phyloP scores from a whole-genome alignment of 2,329 filamentous ascomycete genomes.

The Aureobasidium sp. region DNA sequence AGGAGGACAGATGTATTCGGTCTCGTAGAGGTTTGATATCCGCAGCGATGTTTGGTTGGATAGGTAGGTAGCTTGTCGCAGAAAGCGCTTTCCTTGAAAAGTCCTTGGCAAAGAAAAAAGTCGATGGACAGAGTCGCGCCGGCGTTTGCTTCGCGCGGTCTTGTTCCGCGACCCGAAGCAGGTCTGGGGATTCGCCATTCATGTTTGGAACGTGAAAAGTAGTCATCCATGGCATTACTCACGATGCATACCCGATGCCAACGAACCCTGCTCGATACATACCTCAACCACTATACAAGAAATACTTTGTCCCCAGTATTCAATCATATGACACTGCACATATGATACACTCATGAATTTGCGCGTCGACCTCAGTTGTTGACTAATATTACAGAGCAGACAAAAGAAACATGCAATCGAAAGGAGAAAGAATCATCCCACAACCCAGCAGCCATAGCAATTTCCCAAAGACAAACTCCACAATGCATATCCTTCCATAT shows the following conservation, averaged over 20 bases:
- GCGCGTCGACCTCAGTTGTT: neutral
- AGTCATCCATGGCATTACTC: neutral
- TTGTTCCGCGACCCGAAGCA: neutral
- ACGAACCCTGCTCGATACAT: neutral
- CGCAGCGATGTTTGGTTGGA: neutral
- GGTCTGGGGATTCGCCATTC: neutral
- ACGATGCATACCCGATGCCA: neutral
- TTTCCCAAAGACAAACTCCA: neutral
- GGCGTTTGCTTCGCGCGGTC: neutral
- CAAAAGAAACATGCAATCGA: neutral
- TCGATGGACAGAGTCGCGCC: neutral
- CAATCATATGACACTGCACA: too few species aligned
- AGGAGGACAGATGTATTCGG: neutral
- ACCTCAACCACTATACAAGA: neutral
- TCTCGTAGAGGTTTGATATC: too few species aligned
- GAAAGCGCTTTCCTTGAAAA: neutral
- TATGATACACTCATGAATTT: too few species aligned
- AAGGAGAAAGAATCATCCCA: neutral
- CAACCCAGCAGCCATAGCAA: neutral
- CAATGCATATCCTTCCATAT: neutral
- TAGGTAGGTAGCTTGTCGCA: neutral
- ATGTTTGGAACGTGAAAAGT: neutral
- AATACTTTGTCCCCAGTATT: neutral
- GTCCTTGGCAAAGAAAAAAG: conserved; percentile 7
- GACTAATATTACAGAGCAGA: neutral